phyloP scores from a whole-genome alignment of 1,284 basidiomycete genomes.

The Clitocybe nebularis region DNA sequence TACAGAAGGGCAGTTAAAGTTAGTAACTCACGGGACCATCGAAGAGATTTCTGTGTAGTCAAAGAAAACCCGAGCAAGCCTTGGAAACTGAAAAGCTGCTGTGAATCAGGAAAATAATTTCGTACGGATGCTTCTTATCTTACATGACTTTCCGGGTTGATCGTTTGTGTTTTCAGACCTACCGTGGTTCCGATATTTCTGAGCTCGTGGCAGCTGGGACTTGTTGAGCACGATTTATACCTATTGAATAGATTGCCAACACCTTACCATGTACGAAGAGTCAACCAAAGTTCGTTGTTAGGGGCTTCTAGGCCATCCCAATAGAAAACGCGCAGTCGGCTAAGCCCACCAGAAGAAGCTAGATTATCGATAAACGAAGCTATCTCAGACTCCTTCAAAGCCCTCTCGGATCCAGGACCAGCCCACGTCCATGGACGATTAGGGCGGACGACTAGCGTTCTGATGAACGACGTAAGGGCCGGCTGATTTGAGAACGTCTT shows the following conservation, averaged over 20 bases:
- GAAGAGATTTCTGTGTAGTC: conserved; percentile 13
- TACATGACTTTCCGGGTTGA: conserved; percentile 14
- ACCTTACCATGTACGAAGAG: conserved; percentile 14
- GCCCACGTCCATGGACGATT: conserved; percentile 15
- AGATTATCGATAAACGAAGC: conserved; percentile 12
- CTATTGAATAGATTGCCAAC: not conserved
- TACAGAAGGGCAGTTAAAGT: conserved; percentile 4
- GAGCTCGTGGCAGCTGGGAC: conserved; percentile 17
- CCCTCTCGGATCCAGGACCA: conserved; percentile 8
- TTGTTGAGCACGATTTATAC: too few species aligned
- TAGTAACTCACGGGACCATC: conserved; percentile 5
- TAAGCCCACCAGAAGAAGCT: conserved; percentile 11
- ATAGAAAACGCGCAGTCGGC: conserved; percentile 13
- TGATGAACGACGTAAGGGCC: conserved; percentile 9
- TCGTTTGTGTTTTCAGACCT: conserved; percentile 12
- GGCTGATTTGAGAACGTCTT: conserved; percentile 11
- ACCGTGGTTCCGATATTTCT: conserved; percentile 16
- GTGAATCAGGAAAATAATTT: not conserved
- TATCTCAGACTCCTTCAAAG: conserved; percentile 14
- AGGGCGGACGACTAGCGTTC: conserved; percentile 13
- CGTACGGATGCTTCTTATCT: conserved; percentile 1
- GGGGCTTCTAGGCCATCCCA: conserved; percentile 19
- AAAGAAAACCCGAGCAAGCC: conserved; percentile 15
- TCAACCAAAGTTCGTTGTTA: conserved; percentile 16
- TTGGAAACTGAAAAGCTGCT: conserved; percentile 17